Percentiles rank a stretch among this genome's conserved stretches.
These are phyloP conservation scores for Silene latifolia DNA, from an alignment of 148 eudicot genomes.

Conservation along the genomic window DNA sequence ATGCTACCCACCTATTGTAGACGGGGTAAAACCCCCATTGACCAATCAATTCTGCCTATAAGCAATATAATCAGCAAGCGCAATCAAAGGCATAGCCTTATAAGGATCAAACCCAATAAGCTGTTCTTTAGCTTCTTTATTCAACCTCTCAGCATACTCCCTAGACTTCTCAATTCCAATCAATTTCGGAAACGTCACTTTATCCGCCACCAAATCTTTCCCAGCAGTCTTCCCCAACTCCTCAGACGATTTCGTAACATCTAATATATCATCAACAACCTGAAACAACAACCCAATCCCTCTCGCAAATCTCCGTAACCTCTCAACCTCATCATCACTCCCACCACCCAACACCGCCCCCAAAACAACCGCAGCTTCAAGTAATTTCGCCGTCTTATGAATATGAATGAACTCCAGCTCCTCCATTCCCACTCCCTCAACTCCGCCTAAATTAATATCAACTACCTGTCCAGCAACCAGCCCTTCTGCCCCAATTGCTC, in stretches of 20 bases:
- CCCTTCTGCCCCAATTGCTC: conserved; percentile 53
- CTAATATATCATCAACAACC: conserved; percentile 74
- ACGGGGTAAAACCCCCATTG: too few species aligned
- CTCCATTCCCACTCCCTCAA: conserved; percentile 38
- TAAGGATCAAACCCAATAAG: conserved; percentile 13
- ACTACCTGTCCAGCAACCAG: conserved; percentile 70
- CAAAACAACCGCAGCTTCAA: conserved; percentile 11
- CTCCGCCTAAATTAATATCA: conserved; percentile 45
- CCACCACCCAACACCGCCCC: conserved; percentile 73
- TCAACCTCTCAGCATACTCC: conserved; percentile 53
- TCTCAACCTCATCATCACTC: conserved; percentile 49
- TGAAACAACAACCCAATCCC: conserved; percentile 64
- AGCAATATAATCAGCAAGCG: conserved; percentile 67
- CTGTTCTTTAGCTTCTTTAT: conserved; percentile 48
- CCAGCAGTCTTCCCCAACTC: conserved; percentile 79
- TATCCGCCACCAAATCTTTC: conserved; percentile 66
- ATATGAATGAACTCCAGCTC: conserved; percentile 55
- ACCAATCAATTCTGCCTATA: conserved; percentile 43
- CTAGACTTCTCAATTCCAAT: conserved; percentile 61
- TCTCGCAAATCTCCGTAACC: conserved; percentile 52
- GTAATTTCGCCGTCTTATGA: conserved; percentile 54
- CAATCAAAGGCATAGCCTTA: not conserved
- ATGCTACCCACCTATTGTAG: too few species aligned
- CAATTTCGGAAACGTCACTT: conserved; percentile 60
- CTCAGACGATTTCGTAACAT: conserved; percentile 60